phyloP scores from a whole-genome alignment of 345 rosid species.

The Xanthoceras sorbifolium region DNA sequence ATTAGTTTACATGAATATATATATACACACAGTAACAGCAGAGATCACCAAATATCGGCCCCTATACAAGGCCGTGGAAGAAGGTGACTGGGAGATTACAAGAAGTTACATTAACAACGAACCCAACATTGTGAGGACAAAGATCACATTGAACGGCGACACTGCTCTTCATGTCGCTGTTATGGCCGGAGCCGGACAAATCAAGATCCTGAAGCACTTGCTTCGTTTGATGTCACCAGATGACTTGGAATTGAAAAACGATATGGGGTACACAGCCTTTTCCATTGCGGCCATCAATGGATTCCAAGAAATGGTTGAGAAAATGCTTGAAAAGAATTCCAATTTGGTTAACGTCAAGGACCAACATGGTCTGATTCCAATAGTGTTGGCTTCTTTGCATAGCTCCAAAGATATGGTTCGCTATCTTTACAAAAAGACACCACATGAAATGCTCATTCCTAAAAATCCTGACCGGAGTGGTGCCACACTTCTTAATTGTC shows the following conservation, averaged over 20 bases:
- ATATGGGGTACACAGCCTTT: constrained; percentile 6
- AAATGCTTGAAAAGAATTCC: not conserved
- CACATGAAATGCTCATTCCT: not conserved
- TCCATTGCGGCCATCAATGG: constrained; percentile 3
- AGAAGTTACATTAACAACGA: not conserved
- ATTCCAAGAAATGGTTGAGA: not conserved
- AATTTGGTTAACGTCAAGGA: not conserved
- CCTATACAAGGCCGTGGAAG: constrained; percentile 1
- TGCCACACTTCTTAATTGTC: constrained; percentile 10
- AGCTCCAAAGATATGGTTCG: not conserved
- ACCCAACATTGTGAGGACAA: not conserved
- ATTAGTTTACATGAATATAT: not conserved
- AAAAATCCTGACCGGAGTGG: not conserved
- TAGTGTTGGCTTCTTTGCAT: not conserved
- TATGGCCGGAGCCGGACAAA: not conserved
- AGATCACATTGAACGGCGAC: not conserved
- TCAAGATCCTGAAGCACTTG: not conserved
- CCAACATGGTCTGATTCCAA: not conserved
- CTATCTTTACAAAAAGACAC: not conserved
- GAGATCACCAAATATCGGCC: not conserved
- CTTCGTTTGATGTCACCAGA: not conserved
- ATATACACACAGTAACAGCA: not conserved
- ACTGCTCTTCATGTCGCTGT: constrained; percentile 10
- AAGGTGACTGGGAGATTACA: not conserved
- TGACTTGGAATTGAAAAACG: not conserved